Conservation (phyloP, 257 asterid species). For the Craterostigma plantagineum region DNA sequence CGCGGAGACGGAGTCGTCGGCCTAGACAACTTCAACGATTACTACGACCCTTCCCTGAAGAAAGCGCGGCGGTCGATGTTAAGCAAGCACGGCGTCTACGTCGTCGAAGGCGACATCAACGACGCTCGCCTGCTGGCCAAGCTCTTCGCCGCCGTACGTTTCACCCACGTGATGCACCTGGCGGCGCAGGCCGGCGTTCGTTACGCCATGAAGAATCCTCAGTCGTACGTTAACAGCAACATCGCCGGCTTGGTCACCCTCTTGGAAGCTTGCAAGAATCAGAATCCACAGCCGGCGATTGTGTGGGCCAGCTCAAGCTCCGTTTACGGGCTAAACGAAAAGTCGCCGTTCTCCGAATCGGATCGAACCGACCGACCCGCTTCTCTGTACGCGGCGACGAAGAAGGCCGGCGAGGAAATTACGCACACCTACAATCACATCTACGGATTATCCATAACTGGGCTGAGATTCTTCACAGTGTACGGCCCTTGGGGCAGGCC, state of each 20-base stretch:
- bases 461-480: conserved; percentile 41
- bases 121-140: conserved; percentile 17
- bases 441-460: conserved; percentile 42
- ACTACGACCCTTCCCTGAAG: conserved; percentile 31
- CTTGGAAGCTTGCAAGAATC: conserved; percentile 25
- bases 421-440: conserved; percentile 39
- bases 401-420: conserved; percentile 42
- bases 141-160: conserved; percentile 21
- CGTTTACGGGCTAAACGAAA: conserved; percentile 37
- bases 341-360: conserved; percentile 40
- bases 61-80: conserved; percentile 14
- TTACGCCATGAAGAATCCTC: conserved; percentile 41
- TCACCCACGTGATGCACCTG: conserved; percentile 45
- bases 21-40: conserved; percentile 33
- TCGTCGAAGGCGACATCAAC: conserved; percentile 33
- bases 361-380: conserved; percentile 48
- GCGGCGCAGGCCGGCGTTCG: conserved; percentile 56
- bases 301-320: conserved; percentile 63
- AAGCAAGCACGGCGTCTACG: conserved; percentile 7
- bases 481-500: conserved; percentile 63
- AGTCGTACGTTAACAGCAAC: conserved; percentile 32
- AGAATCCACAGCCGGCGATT: conserved; percentile 27
- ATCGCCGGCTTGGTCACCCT: conserved; percentile 36
- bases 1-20: conserved; percentile 58
- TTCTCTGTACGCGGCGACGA: conserved; percentile 44